Evolutionary conservation across 2,329 filamentous ascomycete species (phyloP).

Genomic region (Claviceps pusilla): DNA sequence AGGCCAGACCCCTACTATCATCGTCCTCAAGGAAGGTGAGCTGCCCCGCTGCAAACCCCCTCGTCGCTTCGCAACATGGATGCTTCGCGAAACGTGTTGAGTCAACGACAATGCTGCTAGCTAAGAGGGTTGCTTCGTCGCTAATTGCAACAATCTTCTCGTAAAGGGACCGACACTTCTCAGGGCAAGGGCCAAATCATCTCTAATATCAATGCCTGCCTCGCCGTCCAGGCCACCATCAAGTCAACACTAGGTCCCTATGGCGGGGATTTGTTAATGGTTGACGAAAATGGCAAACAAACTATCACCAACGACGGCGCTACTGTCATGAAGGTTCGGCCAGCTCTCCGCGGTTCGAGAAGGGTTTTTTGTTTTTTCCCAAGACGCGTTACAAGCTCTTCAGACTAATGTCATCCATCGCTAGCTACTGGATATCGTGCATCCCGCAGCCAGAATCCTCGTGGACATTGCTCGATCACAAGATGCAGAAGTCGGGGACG

Average conservation of each 20-base stretch:
- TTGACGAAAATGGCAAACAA: slow-evolving; percentile 87
- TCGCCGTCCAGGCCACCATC: slow-evolving; percentile 89
- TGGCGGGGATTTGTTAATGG: slow-evolving; percentile 88
- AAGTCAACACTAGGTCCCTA: slow-evolving; percentile 93
- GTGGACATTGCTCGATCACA: slow-evolving; percentile 97
- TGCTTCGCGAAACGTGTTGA: neutral
- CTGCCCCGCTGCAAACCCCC: slow-evolving; percentile 23
- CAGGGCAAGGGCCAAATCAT: slow-evolving; percentile 94
- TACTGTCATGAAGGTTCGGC: slow-evolving; percentile 85
- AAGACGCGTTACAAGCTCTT: neutral
- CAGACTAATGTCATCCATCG: neutral
- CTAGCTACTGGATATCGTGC: slow-evolving; percentile 91
- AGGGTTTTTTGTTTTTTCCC: neutral
- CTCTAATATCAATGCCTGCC: slow-evolving; percentile 96
- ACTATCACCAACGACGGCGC: slow-evolving; percentile 99
- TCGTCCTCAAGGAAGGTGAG: slow-evolving; percentile 89
- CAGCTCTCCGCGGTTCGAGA: neutral
- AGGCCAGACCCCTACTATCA: slow-evolving; percentile 92
- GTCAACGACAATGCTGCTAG: neutral
- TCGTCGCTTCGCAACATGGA: slow-evolving; percentile 6
- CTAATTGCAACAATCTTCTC: neutral
- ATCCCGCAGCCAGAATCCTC: slow-evolving; percentile 91
- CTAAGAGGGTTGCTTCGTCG: neutral
- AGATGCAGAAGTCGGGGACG: slow-evolving; percentile 96
- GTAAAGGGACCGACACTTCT: slow-evolving; percentile 80